phyloP scores from a whole-genome alignment of 495 filamentous ascomycete species.

The Penicillium paradoxum region DNA sequence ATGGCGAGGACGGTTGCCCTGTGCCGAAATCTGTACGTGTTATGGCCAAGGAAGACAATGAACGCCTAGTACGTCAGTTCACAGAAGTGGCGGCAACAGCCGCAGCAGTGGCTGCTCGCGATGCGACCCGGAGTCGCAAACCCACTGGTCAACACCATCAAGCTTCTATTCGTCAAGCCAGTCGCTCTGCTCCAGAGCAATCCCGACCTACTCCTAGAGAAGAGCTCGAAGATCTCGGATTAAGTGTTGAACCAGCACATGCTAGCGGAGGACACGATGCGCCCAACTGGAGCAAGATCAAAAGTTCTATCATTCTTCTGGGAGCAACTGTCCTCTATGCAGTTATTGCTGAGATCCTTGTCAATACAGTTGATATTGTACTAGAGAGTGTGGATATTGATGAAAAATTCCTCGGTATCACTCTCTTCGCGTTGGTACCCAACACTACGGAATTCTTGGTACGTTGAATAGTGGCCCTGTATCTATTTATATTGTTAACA shows the following conservation, averaged over 20 bases:
- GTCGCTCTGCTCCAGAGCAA: constrained; percentile 26
- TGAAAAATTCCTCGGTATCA: constrained; percentile 97
- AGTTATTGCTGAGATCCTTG: constrained; percentile 92
- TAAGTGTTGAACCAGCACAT: constrained; percentile 33
- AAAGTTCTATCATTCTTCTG: constrained; percentile 84
- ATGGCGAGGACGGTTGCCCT: constrained; percentile 16
- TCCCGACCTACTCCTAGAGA: constrained; percentile 24
- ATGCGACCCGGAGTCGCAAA: constrained; percentile 56
- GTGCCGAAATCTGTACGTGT: constrained; percentile 44
- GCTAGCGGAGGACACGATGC: constrained; percentile 83
- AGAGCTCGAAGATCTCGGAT: constrained; percentile 39
- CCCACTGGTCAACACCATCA: constrained; percentile 30
- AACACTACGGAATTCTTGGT: constrained; percentile 98
- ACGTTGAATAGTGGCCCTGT: constrained; percentile 36
- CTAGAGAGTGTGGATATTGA: constrained; percentile 84
- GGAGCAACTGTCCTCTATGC: constrained; percentile 91
- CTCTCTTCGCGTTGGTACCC: constrained; percentile 92
- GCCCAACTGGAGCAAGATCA: constrained; percentile 91
- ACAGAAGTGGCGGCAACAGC: constrained; percentile 91
- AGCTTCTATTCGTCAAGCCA: constrained; percentile 23
- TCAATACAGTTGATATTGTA: constrained; percentile 93
- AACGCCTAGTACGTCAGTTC: constrained; percentile 71
- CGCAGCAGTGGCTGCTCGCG: constrained; percentile 80
- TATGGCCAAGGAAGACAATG: constrained; percentile 74
- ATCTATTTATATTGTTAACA: constrained; percentile 26